phyloP scores from a whole-genome alignment of 2,329 filamentous ascomycete species.

The Trichothecium sympodiale region DNA sequence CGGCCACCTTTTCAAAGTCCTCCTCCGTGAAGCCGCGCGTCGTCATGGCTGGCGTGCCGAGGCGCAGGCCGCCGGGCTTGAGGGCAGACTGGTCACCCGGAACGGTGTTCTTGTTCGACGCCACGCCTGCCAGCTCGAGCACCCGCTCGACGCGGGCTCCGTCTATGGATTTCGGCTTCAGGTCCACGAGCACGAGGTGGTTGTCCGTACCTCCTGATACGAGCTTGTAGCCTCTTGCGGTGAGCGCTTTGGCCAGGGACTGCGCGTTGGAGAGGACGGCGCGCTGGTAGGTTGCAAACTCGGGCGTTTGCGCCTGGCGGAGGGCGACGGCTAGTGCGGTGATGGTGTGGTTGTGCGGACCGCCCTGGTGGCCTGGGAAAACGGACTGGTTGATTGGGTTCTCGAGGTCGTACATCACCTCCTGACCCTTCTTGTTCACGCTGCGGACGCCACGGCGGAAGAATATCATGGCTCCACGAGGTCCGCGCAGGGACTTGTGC shows the following conservation, averaged over 20 bases:
- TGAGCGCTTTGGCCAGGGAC: constrained; percentile 58
- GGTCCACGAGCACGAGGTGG: constrained; percentile 82
- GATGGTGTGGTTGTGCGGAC: constrained; percentile 97
- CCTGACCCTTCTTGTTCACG: constrained; percentile 71
- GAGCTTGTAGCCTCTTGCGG: constrained; percentile 67
- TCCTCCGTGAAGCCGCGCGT: constrained; percentile 74
- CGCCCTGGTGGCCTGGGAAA: constrained; percentile 93
- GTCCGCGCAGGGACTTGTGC: constrained; percentile 90
- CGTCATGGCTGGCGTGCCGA: constrained; percentile 93
- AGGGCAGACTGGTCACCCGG: constrained; percentile 86
- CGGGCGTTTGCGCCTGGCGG: constrained; percentile 75
- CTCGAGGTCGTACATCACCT: constrained; percentile 72
- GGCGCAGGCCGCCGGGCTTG: constrained; percentile 78
- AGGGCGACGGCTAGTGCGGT: constrained; percentile 85
- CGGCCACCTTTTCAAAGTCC: constrained; percentile 74
- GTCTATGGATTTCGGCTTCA: constrained; percentile 77
- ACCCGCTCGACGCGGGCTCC: constrained; percentile 79
- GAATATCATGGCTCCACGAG: constrained; percentile 95
- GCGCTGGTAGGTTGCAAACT: constrained; percentile 84
- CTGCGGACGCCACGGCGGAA: constrained; percentile 82
- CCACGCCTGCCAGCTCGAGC: constrained; percentile 80
- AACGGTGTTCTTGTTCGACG: constrained; percentile 95
- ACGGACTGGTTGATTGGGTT: constrained; percentile 87
- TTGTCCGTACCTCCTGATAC: constrained; percentile 91
- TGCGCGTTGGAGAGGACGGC: constrained; percentile 81